Base-by-base conservation (phyloP, 1,284 basidiomycete genomes). In the Meripilus lineatus region DNA sequence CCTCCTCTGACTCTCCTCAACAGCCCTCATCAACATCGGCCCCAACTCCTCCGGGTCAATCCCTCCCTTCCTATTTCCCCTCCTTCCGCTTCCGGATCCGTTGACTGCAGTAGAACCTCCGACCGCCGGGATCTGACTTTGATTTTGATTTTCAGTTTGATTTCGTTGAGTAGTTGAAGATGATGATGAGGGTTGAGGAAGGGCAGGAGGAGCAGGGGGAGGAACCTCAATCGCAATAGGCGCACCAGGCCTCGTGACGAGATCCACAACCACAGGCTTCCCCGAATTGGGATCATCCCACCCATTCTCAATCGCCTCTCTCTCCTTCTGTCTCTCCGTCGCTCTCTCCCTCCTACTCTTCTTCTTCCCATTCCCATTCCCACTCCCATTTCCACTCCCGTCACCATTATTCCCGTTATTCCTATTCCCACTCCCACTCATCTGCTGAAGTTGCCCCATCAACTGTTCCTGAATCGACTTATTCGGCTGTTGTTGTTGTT, bases 241-340 rank as follows among this genome's bases (percentile, higher is more conserved):
- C 15, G 32, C 45, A 3, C 21, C 33, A 25, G 34, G 45, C 23
- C 28, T 36, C 11, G 40, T 44, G 17, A 47, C 45, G 10, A 47
- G 35, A 2, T 43, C 47, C n/a, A 50, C 44, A 10, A 39, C 49
- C 15, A 45, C 42, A 45, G 42, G 42, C 50, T 58, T 25, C 42
- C 52, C 53, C 10, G 10, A 8, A n/a, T n/a, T n/a, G 15, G 76
- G 74, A 15, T 71, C 65, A 52, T 81, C 80, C 79, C 78, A 81
- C 41, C 74, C 71, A 47, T 61, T 68, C 66, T 82, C 81, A 22
- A 82, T 77, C 56, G 74, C 76, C 40, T 72, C 72, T 32, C 69
- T 64, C 47, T 77, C 74, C 38, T 61, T 59, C 45, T 68, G 67
- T 41, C 66, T 67, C 17, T 68, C 66, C 30, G 39, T 57, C 69